These are phyloP conservation scores for Sporothrix dimorphospora DNA, from an alignment of 2,329 filamentous ascomycete species.

Conservation along the genomic window DNA sequence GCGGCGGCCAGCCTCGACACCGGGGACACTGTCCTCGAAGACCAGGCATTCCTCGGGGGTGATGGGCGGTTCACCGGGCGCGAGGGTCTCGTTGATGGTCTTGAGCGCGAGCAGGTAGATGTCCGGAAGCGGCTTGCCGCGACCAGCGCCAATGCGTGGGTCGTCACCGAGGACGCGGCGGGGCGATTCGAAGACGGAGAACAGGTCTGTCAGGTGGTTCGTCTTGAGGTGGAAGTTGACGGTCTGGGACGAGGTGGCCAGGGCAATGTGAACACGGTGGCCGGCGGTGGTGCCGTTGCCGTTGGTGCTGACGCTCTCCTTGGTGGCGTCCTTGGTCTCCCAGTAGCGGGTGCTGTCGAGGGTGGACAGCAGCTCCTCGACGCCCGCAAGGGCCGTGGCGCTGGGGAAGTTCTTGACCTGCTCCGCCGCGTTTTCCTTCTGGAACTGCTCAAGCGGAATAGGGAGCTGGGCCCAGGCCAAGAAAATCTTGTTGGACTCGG, in stretches of 20 bases:
- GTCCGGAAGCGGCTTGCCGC: slow-evolving; percentile 94
- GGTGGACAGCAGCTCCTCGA: slow-evolving; percentile 66
- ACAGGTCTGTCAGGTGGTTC: slow-evolving; percentile 59
- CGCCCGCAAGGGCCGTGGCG: slow-evolving; percentile 78
- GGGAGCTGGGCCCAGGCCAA: slow-evolving; percentile 85
- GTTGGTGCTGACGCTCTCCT: slow-evolving; percentile 1
- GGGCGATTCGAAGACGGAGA: slow-evolving; percentile 67
- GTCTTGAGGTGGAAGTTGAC: slow-evolving; percentile 81
- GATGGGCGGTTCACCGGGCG: slow-evolving; percentile 65
- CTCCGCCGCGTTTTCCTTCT: slow-evolving; percentile 59
- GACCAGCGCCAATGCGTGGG: slow-evolving; percentile 69
- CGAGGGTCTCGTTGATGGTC: slow-evolving; percentile 77
- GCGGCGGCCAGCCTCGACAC: slow-evolving; percentile 85
- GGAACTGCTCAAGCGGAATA: slow-evolving; percentile 70
- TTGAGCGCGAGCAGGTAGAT: slow-evolving; percentile 88
- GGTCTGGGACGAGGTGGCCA: slow-evolving; percentile 78
- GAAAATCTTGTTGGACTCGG: slow-evolving; percentile 58
- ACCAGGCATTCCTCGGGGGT: slow-evolving; percentile 87
- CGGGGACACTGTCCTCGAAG: slow-evolving; percentile 93
- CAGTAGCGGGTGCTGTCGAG: slow-evolving; percentile 59
- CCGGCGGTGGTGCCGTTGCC: slow-evolving; percentile 32
- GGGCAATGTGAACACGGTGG: slow-evolving; percentile 70
- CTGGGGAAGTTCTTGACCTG: slow-evolving; percentile 74
- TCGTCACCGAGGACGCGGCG: slow-evolving; percentile 87
- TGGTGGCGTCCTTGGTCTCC: slow-evolving; percentile 42